phyloP scores from a whole-genome alignment of 2,329 filamentous ascomycete species.

The Colletotrichum cordylinicola region DNA sequence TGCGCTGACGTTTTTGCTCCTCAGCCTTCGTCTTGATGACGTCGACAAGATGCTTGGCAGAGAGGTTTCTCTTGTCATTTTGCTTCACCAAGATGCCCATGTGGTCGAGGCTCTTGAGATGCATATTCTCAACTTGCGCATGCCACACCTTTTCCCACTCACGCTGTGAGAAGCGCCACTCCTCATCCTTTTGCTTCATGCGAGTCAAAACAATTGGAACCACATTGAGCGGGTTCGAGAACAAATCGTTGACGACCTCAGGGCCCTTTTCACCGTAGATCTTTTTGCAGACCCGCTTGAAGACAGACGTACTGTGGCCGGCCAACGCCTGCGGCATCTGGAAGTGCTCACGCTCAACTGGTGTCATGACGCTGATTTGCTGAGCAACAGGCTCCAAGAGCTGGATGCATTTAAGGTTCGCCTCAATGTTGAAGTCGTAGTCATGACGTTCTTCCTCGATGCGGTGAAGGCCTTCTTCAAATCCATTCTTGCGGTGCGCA shows the following conservation, averaged over 20 bases:
- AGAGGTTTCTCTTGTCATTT: slow-evolving; percentile 89
- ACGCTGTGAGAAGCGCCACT: slow-evolving; percentile 95
- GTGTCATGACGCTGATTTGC: slow-evolving; percentile 81
- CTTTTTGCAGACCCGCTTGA: slow-evolving; percentile 97
- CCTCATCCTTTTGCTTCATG: slow-evolving; percentile 94
- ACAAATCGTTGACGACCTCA: slow-evolving; percentile 87
- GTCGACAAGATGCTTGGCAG: slow-evolving; percentile 87
- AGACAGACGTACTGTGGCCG: slow-evolving; percentile 94
- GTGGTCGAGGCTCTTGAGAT: slow-evolving; percentile 95
- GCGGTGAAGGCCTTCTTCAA: slow-evolving; percentile 90
- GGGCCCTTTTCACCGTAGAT: slow-evolving; percentile 90
- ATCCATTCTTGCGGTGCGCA: slow-evolving; percentile 94
- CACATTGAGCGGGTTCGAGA: slow-evolving; percentile 81
- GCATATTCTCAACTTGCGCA: slow-evolving; percentile 91
- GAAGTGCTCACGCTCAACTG: slow-evolving; percentile 76
- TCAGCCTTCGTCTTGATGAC: slow-evolving; percentile 93
- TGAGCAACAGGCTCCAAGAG: slow-evolving; percentile 93
- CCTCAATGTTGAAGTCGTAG: slow-evolving; percentile 98
- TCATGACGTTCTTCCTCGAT: slow-evolving; percentile 99
- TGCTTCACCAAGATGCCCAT: slow-evolving; percentile 91
- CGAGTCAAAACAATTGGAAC: slow-evolving; percentile 87
- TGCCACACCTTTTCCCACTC: slow-evolving; percentile 99
- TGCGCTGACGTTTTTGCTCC: slow-evolving; percentile 79
- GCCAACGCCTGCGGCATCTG: slow-evolving; percentile 83
- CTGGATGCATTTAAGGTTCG: slow-evolving; percentile 92